phyloP scores from a whole-genome alignment of 305 asterid genomes.

The Caryopteris hybrid region DNA sequence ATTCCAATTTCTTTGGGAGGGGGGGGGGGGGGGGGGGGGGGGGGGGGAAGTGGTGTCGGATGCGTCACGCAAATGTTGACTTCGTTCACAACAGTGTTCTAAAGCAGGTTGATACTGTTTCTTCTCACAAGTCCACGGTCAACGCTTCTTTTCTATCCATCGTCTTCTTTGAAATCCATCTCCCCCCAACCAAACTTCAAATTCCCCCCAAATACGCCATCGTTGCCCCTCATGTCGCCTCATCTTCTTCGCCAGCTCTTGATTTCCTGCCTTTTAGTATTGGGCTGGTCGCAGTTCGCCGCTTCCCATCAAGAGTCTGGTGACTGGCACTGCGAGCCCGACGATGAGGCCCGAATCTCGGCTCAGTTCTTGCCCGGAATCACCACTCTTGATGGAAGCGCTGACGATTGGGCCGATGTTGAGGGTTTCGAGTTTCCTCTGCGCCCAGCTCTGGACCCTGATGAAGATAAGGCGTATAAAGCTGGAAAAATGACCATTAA shows the following conservation, averaged over 20 bases:
- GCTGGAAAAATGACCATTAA: conserved; percentile 74
- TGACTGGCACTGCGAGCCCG: conserved; percentile 73
- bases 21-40: too few relatives aligned
- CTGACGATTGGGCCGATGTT: conserved; percentile 62
- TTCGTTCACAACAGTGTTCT: too few relatives aligned
- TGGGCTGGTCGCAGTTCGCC: conserved; percentile 28
- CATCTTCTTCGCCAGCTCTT: conserved; percentile 20
- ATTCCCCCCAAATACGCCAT: not conserved
- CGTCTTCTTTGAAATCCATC: not conserved
- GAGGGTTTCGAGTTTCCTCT: conserved; percentile 81
- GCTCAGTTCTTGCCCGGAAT: conserved; percentile 73
- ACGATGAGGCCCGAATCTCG: conserved; percentile 49
- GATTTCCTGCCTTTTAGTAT: conserved; percentile 20
- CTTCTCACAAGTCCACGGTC: not conserved
- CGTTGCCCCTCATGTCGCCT: conserved; percentile 28
- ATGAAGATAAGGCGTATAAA: conserved; percentile 66
- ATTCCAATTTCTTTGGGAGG: too few relatives aligned
- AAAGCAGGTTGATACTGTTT: too few relatives aligned
- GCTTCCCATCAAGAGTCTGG: conserved; percentile 74
- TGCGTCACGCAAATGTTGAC: too few relatives aligned
- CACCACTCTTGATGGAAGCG: conserved; percentile 74
- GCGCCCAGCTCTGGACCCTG: conserved; percentile 85
- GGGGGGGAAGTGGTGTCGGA: too few relatives aligned
- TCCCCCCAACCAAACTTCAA: not conserved
- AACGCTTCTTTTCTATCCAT: not conserved